A percentile compares a stretch with the other conserved stretches of the same genome.
phyloP scores from a whole-genome alignment of 371 early-diverging fungal genomes.

The Mortierella sp. region DNA sequence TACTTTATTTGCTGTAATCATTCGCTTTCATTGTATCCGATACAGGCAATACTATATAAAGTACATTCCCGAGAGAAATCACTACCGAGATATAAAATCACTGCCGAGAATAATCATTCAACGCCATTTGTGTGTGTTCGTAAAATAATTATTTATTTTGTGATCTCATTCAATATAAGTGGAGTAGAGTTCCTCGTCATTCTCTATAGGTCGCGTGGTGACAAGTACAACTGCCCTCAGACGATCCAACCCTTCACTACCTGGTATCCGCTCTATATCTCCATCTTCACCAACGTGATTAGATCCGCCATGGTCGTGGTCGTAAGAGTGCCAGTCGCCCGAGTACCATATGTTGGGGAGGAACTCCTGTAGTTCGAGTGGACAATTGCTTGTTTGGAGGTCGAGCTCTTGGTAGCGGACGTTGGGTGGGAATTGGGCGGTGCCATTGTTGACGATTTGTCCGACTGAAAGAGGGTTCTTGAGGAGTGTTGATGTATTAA shows the following conservation, averaged over 20 bases:
- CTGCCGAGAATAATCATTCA: background rate
- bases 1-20: too few relatives aligned
- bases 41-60: too few relatives aligned
- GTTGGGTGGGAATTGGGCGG: slow-evolving; percentile 56
- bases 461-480: slow-evolving; percentile 71
- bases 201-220: slow-evolving; percentile 56
- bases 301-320: slow-evolving; percentile 43
- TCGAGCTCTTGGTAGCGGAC: slow-evolving; percentile 73
- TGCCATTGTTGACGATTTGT: slow-evolving; percentile 70
- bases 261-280: slow-evolving; percentile 4
- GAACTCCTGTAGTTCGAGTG: slow-evolving; percentile 61
- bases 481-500: background rate
- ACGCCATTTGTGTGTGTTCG: background rate
- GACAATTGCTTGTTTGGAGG: slow-evolving; percentile 58
- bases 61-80: background rate
- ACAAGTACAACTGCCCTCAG: slow-evolving; percentile 63
- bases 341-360: slow-evolving; percentile 67
- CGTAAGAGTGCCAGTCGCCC: slow-evolving; percentile 48
- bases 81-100: background rate
- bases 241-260: slow-evolving; percentile 14
- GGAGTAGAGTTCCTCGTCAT: slow-evolving; percentile 67
- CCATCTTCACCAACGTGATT: slow-evolving; percentile 22
- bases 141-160: background rate
- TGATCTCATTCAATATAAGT: slow-evolving; percentile 64
- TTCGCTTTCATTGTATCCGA: too few relatives aligned